phyloP scores from a whole-genome alignment of 305 asterid species.

The Stenogyne calaminthoides region DNA sequence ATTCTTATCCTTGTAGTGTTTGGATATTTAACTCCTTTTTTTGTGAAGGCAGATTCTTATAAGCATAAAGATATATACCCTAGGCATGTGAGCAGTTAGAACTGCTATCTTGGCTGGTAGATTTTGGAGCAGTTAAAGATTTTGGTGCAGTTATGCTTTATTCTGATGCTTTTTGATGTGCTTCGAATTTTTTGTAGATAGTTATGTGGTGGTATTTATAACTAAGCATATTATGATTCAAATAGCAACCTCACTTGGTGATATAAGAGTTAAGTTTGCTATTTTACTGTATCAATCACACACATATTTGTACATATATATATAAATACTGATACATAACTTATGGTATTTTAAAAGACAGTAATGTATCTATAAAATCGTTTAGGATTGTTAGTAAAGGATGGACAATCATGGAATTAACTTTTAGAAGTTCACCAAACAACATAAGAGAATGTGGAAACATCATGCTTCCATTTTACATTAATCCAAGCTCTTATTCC shows the following conservation, averaged over 20 bases:
- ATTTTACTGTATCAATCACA: too few relatives aligned
- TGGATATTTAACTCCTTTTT: conserved; percentile 21
- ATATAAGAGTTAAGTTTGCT: too few relatives aligned
- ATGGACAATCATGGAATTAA: not conserved
- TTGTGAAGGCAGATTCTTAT: conserved; percentile 31
- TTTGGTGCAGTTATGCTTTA: conserved; percentile 30
- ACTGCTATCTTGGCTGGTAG: conserved; percentile 24
- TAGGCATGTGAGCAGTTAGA: conserved; percentile 54
- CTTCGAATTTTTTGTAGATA: not conserved
- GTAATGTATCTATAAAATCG: too few relatives aligned
- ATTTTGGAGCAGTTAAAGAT: conserved; percentile 28
- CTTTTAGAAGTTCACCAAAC: too few relatives aligned
- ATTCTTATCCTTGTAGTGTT: conserved; percentile 44
- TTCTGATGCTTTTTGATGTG: conserved; percentile 12
- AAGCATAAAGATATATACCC: conserved; percentile 13
- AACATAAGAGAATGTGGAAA: not conserved
- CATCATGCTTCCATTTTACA: conserved; percentile 14
- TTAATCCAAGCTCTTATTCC: not conserved
- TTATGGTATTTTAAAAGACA: too few relatives aligned
- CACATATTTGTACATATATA: too few relatives aligned
- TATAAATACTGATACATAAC: too few relatives aligned
- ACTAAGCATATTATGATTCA: too few relatives aligned
- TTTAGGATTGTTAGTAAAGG: not conserved
- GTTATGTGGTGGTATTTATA: too few relatives aligned
- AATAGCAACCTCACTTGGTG: too few relatives aligned